These are phyloP conservation scores for Brachypodium distachyon DNA, from an alignment of 202 grass and related monocot species.

Conservation along the genomic window DNA sequence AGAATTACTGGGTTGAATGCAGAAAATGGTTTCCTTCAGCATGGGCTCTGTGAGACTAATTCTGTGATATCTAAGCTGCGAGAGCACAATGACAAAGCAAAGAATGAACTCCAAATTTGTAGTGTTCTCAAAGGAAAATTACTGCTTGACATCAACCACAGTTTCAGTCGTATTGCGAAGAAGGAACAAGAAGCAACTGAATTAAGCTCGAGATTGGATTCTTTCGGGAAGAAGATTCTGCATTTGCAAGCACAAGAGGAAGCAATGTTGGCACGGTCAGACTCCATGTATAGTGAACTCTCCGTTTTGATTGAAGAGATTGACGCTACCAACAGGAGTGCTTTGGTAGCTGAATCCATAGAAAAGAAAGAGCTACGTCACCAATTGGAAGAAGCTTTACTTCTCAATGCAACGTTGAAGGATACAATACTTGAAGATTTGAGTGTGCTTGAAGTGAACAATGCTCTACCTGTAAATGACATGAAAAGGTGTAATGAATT, in stretches of 20 bases:
- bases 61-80: constrained; percentile 68
- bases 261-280: constrained; percentile 75
- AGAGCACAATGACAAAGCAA: constrained; percentile 71
- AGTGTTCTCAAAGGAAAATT: constrained; percentile 87
- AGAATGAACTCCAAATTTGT: constrained; percentile 74
- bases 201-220: constrained; percentile 52
- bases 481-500: constrained; percentile 25
- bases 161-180: constrained; percentile 73
- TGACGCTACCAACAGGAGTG: constrained; percentile 57
- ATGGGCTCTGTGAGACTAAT: constrained; percentile 64
- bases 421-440: constrained; percentile 37
- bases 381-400: constrained; percentile 35
- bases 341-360: constrained; percentile 35
- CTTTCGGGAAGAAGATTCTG: constrained; percentile 70
- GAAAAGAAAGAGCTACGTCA: constrained; percentile 45
- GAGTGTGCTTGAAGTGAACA: constrained; percentile 31
- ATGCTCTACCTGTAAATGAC: constrained; percentile 2
- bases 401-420: constrained; percentile 40
- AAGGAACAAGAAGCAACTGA: constrained; percentile 79
- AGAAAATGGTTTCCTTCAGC: constrained; percentile 86
- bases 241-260: constrained; percentile 83
- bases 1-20: constrained; percentile 78
- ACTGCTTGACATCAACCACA: constrained; percentile 77
- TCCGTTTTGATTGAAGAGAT: constrained; percentile 55
- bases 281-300: constrained; percentile 70